Base-by-base conservation (phyloP, 148 eudicot species). In the Spergularia bocconei region DNA sequence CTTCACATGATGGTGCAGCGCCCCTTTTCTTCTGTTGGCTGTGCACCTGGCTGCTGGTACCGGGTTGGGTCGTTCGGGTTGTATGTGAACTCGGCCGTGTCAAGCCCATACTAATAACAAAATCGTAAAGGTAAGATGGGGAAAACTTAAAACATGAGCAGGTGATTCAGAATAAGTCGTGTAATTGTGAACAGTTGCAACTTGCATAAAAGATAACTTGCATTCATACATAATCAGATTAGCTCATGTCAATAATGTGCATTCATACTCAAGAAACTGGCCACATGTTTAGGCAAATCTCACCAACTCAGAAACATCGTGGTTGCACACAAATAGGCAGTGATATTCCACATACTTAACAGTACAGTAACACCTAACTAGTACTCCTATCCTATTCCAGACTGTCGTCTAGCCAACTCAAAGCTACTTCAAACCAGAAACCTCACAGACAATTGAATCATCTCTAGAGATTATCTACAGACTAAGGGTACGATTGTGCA, bases 51-150 rank as follows among this genome's bases (percentile, higher is more conserved):
- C 79, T 87, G 96, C 79, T 79, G 97, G 76, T 78, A 39, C 76
- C 96, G 84, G 84, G 77, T 83, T 66, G 89, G 71, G 54, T 90
- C 96, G 4, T 86, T 84, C 2, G 98, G 98, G 77, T 90, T 89
- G 86, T 95, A 95, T 25, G 99, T 90, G 80, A 95, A 95, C 83
- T 90, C 96, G 6, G 97, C 81, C 5, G 99, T 95, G 79, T 95
- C 91, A 66, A 95, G 97, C 72, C 97, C 97, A 67, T 95, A 95
- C 99, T 95, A 84, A n/a, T 41, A 56, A 70, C 36, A 74, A 0
- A 69, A 55, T 13, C n/a, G 73, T 63, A 52, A 47, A 41, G n/a
- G 67, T 55, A 62, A 60, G 63, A 54, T 36, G 38, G 59, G 53
- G 23, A 74, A 62, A 75, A 6, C 33, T 33, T 13, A 12, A 54